A percentile compares a stretch with the other conserved stretches of the same genome.
These are phyloP conservation scores for Talaromyces verruculosus DNA, from an alignment of 2,329 filamentous ascomycete species.

Conservation along the genomic window DNA sequence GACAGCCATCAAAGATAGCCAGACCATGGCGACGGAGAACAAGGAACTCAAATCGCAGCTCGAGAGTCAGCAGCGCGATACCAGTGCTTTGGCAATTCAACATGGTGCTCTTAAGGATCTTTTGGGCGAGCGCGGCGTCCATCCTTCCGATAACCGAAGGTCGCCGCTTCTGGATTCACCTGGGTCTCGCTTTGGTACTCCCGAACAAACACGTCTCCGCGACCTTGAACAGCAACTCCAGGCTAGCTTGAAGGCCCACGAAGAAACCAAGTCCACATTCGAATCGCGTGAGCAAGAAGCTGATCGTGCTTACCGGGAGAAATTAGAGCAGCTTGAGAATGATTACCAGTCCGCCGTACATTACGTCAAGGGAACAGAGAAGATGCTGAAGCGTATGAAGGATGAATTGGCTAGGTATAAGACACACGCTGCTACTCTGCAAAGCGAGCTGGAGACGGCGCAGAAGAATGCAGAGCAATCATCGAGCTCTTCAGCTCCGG, in stretches of 20 bases:
- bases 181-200: conserved; percentile 70
- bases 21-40: conserved; percentile 76
- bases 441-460: conserved; percentile 72
- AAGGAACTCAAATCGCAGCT: conserved; percentile 79
- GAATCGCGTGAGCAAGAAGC: conserved; percentile 80
- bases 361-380: conserved; percentile 97
- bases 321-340: conserved; percentile 88
- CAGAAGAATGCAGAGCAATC: conserved; percentile 54
- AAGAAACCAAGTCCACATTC: conserved; percentile 76
- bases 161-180: conserved; percentile 72
- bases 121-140: conserved; percentile 83
- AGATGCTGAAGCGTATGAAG: conserved; percentile 98
- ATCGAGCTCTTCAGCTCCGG: conserved; percentile 47
- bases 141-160: conserved; percentile 66
- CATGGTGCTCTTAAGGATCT: conserved; percentile 92
- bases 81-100: conserved; percentile 90
- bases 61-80: conserved; percentile 83
- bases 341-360: conserved; percentile 98
- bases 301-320: conserved; percentile 87
- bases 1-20: conserved; percentile 75
- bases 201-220: conserved; percentile 73
- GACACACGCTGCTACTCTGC: conserved; percentile 76
- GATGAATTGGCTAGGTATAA: conserved; percentile 95
- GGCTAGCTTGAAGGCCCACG: conserved; percentile 72
- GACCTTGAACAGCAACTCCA: conserved; percentile 89